Base-by-base conservation (phyloP, 352 stramenopile genomes). In the Phytophthora colocasiae region DNA sequence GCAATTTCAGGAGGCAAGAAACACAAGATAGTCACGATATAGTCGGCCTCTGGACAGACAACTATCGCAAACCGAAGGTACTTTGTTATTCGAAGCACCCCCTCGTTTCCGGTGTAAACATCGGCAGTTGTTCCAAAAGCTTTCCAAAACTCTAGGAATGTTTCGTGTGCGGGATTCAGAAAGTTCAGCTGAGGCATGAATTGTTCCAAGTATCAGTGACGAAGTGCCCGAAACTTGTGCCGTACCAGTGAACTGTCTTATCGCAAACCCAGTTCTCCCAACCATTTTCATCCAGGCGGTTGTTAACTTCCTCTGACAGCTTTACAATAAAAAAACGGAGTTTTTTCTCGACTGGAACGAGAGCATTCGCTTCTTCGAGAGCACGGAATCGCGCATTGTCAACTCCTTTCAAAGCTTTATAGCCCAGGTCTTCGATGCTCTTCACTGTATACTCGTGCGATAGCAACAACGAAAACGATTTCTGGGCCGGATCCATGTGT, bases 391-490 rank as follows among this genome's bases (percentile, higher is more conserved):
- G 44, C 1, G 50, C 45, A 2, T 43, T 41, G 55, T 75, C 55
- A 7, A 68, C 22, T 2, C 43, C 38, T n/a, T 52, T 68, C 12
- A 75, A 17, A 8, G 67, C 56, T 0, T 41, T 34, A 10, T 19
- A 39, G 12, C 61, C 67, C 17, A 53, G 3, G 3, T 60, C 44
- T 8, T n/a, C 22, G 40, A 58, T 61, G 10, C 38, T 40, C 9
- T 65, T 61, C 12, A 17, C 32, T 0, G 56, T 49, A 26, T 71
- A 75, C 11, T 71, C 27, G 22, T 63, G 51, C 5, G 45, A 47
- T 17, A 75, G 34, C n/a, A 71, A 47, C 39, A 69, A 7, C 24
- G 53, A 46, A 22, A 74, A 70, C 2, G 15, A 53, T 11, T 59
- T 24, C 1, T 63, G 36, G 2, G 52, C 51, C 3, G 22, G n/a